Evolutionary conservation across 2,329 filamentous ascomycete genomes (phyloP).

Genomic region (Talaromyces sp.): DNA sequence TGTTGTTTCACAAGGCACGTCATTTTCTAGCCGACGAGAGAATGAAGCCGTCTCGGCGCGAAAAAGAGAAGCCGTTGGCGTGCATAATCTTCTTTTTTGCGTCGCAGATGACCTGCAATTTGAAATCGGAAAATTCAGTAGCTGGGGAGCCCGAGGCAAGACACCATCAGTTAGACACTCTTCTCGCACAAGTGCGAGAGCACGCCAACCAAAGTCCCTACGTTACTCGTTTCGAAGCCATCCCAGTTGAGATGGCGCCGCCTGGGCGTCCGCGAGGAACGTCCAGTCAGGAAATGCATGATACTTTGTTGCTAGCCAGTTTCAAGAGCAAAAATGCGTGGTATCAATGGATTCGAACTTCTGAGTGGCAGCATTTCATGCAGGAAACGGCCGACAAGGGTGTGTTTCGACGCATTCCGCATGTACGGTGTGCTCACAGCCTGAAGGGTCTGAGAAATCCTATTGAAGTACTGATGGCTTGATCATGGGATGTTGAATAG

Average conservation of each 20-base stretch:
- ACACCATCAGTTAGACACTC: conserved; percentile 18
- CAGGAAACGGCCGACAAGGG: conserved; percentile 17
- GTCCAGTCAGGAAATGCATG: conserved; percentile 19
- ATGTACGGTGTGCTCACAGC: conserved; percentile 24
- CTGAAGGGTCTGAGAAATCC: conserved; percentile 21
- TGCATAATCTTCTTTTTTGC: conserved; percentile 25
- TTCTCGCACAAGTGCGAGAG: conserved; percentile 18
- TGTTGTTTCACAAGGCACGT: conserved; percentile 9
- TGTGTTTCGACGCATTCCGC: conserved; percentile 21
- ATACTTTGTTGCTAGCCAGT: conserved; percentile 21
- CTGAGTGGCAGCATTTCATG: conserved; percentile 24
- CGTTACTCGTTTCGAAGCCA: conserved; percentile 20
- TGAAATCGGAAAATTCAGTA: conserved; percentile 8
- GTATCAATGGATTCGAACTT: conserved; percentile 17
- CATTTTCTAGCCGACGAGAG: neutral
- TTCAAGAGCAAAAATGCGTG: conserved; percentile 19
- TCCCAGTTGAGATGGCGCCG: conserved; percentile 20
- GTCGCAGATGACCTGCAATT: conserved; percentile 21
- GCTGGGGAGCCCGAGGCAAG: conserved; percentile 3
- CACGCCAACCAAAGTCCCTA: conserved; percentile 19
- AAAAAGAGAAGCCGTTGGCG: conserved; percentile 12
- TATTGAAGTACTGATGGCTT: conserved; percentile 16
- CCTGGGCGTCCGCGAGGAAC: conserved; percentile 10
- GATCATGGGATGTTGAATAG: neutral
- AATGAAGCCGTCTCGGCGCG: neutral